Evolutionary conservation across 2,329 filamentous ascomycete species (phyloP), one percentile per base, ranked within the genome.

Genomic region (Aspergillus sclerotialis): DNA sequence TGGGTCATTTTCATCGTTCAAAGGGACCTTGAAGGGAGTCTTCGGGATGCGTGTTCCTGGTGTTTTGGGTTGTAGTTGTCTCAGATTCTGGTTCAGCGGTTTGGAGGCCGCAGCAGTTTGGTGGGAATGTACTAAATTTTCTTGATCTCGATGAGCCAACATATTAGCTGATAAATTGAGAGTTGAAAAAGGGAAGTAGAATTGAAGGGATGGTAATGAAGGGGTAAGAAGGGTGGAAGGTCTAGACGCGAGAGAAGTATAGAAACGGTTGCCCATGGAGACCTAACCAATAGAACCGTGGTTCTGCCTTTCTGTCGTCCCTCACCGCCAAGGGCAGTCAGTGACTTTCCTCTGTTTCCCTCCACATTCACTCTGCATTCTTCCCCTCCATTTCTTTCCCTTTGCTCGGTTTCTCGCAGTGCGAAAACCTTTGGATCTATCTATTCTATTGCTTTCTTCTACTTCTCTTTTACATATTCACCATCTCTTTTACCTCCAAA

Each of bases 1-100:
- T 7, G 75, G 69, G n/a, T 74, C 77, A 63, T 95, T 95, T 62
- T 95, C 90, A 51, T 95, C 86, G 47, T 93, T 85, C 42, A 85
- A 70, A 6, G 80, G 75, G 31, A 85, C 65, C 53, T 81, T 84
- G 55, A 89, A 77, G 0, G 89, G 88, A 4, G 88, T 94, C 64
- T 93, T 94, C 7, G 84, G 81, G 45, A 73, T 80, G 54, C 79
- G 78, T 38, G 76, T 73, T 36, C 79, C 83, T 0, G 88, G 88
- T 17, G 88, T 94, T 65, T 90, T 94, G 36, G 84, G 78, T 39
- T 72, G 69, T 33, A 80, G 63, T 38, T 68, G 72, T 65, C 72
- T 78, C 38, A 65, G 58, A 52, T 73, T 69, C 47, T 87, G 82
- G 55, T 81, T 81, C 46, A 82, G 65, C 32, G 78, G 79, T 62